Evolutionary conservation across 2,329 filamentous ascomycete species (phyloP), one percentile per base, ranked within the genome.

Genomic region (Aspergillus floridensis): DNA sequence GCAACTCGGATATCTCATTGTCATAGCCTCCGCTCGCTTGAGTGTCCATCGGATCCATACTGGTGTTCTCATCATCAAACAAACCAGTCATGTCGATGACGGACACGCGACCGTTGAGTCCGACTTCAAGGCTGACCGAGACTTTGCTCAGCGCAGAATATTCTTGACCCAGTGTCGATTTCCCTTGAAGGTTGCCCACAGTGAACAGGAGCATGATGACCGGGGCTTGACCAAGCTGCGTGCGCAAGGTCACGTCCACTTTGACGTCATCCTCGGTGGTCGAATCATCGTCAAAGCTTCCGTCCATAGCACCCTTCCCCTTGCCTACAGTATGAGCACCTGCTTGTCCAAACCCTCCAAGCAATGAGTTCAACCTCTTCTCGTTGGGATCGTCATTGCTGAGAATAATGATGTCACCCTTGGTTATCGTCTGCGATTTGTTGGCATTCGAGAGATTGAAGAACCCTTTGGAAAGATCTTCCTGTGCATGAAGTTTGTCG

Each of bases 301-400:
- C 52, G 14, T 35, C 26, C 26, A 21, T 44, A 22, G 53, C 16
- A 35, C 53, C 56, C 24, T 62, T 59, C 6, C 59, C 59, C 12
- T 57, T 60, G n/a, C 35, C 53, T 12, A 48, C 49, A 1, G 38
- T 38, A 14, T 44, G 29, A 21, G 38, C 59, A 21, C n/a, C 51
- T 46, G 47, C 31, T 53, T 62, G 55, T 44, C 58, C 32, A 35
- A 56, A 56, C 2, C 60, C 62, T 22, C 64, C 63, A 24, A 79
- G 78, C 19, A 93, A 80, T 12, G 79, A 80, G 21, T 81, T 76
- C 59, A 86, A 83, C 69, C 90, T 88, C 0, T 79, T 77, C 16
- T 76, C 69, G 21, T 71, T 72, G 4, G 72, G 68, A 44, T 77
- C 72, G 26, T 74, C 68, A 56, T 84, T 77, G 63, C 83, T 78